Base-by-base conservation (phyloP, 352 stramenopile species). In the Blastocystis sp. region DNA sequence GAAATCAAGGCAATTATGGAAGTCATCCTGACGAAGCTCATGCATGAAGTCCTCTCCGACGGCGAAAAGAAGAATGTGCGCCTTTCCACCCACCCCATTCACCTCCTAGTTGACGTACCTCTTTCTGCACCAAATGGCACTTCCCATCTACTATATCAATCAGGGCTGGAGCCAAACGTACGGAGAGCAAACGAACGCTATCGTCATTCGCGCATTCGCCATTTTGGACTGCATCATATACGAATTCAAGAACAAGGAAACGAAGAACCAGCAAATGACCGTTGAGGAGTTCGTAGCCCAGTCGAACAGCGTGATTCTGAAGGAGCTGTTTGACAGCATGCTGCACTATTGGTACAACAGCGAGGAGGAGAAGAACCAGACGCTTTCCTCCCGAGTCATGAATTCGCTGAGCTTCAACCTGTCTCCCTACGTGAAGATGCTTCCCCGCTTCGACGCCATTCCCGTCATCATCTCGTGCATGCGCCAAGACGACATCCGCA, bases 211-310 rank as follows among this genome's bases (percentile, higher is more conserved):
- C 34, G 71, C 71, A 3, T 81, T 81, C 66, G 71, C 60, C 10
- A 81, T 81, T n/a, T 81, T 81, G n/a, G 53, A 45, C 10, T 62
- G n/a, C 10, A 59, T 81, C 17, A 81, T 81, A n/a, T 81, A 81
- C 60, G 71, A 81, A 81, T 81, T 81, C 48, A 81, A 66, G 48
- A 81, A 81, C 17, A 62, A 59, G 40, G 71, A 81, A 48, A 81
- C 41, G 41, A 56, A 60, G 28, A 65, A 65, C 52, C 71, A 38
- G 5, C 43, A 2, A 48, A 21, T 41, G 7, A 65, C 52, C 19
- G 28, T 45, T 19, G 48, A 45, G 7, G 71, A 81, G 43, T 81
- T 81, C 43, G 66, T 81, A 28, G 38, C 41, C 10, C 17, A 64
- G 19, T 62, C 53, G 1, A 81, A 81, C 66, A 21, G 28, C 66